Percentiles rank a stretch among this genome's conserved stretches.
Conservation (phyloP, 78 protist species). For the Mastigamoeba balamuthi region DNA sequence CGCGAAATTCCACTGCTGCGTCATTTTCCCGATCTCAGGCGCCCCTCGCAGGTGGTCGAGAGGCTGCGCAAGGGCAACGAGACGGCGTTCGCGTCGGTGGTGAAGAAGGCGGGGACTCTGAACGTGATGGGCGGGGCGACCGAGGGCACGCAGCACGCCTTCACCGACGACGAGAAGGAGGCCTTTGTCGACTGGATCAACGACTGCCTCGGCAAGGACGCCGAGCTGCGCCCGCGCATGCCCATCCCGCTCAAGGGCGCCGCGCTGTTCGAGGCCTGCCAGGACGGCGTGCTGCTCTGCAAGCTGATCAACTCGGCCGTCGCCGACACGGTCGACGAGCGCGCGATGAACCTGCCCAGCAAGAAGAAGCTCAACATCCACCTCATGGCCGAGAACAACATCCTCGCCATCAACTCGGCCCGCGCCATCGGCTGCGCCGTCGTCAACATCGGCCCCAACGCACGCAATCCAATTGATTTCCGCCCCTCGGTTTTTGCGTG, state of each 20-base stretch:
- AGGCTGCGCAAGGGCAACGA: too few relatives aligned
- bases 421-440: constrained; percentile 79
- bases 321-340: constrained; percentile 84
- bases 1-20: too few relatives aligned
- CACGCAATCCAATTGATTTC: constrained; percentile 35
- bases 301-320: constrained; percentile 80
- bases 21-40: too few relatives aligned
- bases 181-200: constrained; percentile 79
- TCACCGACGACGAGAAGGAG: constrained; percentile 56
- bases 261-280: constrained; percentile 36
- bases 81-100: too few relatives aligned
- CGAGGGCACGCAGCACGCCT: constrained; percentile 52
- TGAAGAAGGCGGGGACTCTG: constrained; percentile 27
- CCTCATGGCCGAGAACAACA: constrained; percentile 64
- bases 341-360: constrained; percentile 86
- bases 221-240: constrained; percentile 33
- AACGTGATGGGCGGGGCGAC: constrained; percentile 28
- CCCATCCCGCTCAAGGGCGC: constrained; percentile 27
- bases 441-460: constrained; percentile 88
- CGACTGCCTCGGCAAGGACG: constrained; percentile 37
- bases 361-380: constrained; percentile 47
- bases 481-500: too few relatives aligned
- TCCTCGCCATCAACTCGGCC: constrained; percentile 76
- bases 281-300: constrained; percentile 56
- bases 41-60: too few relatives aligned